Conservation (phyloP, 2,329 filamentous ascomycete genomes). For the Venturia effusa region DNA sequence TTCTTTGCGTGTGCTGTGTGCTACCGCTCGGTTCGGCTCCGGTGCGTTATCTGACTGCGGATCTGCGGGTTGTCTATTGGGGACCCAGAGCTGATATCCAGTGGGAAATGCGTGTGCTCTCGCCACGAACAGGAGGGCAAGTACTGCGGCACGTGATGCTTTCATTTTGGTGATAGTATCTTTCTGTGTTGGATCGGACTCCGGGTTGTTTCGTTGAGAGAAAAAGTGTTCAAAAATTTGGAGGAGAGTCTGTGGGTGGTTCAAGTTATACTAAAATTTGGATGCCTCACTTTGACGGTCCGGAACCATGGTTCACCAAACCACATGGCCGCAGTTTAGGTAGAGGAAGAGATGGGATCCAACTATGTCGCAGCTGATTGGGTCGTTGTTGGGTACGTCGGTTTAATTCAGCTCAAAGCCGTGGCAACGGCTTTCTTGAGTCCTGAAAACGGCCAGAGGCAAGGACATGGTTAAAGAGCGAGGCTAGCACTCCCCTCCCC, state of each 20-base stretch:
- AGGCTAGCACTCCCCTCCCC: neutral
- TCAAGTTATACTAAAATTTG: too few relatives aligned
- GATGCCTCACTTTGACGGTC: neutral
- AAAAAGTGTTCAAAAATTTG: neutral
- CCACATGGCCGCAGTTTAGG: neutral
- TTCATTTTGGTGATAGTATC: neutral
- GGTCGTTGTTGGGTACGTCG: neutral
- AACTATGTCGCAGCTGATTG: neutral
- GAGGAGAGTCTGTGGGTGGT: too few relatives aligned
- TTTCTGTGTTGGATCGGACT: neutral
- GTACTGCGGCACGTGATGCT: neutral
- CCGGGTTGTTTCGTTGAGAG: neutral
- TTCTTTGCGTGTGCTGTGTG: neutral
- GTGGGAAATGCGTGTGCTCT: neutral
- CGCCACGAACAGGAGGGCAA: neutral
- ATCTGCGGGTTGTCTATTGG: neutral
- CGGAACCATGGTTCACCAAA: neutral
- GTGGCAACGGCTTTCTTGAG: neutral
- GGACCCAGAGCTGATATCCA: neutral
- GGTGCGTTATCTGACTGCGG: too few relatives aligned
- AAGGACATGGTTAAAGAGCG: neutral
- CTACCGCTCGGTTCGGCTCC: neutral
- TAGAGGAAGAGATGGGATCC: neutral
- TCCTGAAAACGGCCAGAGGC: neutral
- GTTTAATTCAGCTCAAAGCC: neutral